Percentiles rank a stretch among this genome's conserved stretches.
These are phyloP conservation scores for Globisporangium paroecandrum DNA, from an alignment of 352 stramenopile genomes.

Conservation along the genomic window DNA sequence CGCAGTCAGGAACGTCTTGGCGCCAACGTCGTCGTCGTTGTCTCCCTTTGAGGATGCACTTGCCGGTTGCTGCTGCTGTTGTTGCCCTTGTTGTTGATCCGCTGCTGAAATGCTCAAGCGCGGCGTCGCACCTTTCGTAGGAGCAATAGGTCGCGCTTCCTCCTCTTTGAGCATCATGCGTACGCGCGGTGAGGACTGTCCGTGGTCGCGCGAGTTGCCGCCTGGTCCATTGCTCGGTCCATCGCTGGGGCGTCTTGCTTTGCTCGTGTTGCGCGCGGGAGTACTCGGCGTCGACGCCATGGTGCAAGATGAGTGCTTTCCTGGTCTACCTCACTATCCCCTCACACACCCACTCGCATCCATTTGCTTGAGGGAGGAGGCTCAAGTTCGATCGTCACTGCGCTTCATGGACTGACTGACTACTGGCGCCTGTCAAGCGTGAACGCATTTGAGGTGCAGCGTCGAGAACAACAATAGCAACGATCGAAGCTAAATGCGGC, in stretches of 20 bases:
- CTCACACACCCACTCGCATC: background rate
- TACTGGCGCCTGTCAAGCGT: background rate
- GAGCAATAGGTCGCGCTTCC: conserved; percentile 7
- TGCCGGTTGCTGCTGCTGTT: conserved; percentile 7
- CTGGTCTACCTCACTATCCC: background rate
- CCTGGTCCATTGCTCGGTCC: conserved; percentile 19
- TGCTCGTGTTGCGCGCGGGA: conserved; percentile 13
- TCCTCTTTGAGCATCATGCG: conserved; percentile 20
- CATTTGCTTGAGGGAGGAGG: background rate
- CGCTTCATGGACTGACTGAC: background rate
- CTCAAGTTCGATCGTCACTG: background rate
- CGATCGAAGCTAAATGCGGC: background rate
- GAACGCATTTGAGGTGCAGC: background rate
- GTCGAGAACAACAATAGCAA: background rate
- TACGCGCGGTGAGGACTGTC: conserved; percentile 21
- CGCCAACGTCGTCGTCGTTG: background rate
- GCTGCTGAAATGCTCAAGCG: background rate
- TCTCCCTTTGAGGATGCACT: background rate
- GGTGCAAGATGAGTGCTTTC: background rate
- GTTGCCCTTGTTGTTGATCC: background rate
- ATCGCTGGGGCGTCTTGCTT: conserved; percentile 24
- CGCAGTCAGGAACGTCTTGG: conserved; percentile 51
- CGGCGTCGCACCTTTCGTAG: background rate
- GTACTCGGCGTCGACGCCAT: conserved; percentile 9
- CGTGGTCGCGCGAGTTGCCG: background rate